phyloP scores from a whole-genome alignment of 768 basidiomycete species.

The Scleroderma bovista region DNA sequence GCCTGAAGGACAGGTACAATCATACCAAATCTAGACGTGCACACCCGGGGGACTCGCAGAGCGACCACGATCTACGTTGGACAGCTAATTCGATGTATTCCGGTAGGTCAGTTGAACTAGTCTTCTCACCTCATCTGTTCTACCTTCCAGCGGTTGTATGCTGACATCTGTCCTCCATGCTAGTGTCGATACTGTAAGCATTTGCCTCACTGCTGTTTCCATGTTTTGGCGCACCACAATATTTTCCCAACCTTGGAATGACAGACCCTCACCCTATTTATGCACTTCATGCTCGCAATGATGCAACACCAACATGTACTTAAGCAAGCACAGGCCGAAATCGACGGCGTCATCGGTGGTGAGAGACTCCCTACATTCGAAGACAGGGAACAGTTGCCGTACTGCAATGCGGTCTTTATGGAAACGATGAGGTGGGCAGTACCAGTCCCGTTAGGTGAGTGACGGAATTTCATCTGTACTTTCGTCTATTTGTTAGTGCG shows the following conservation, averaged over 20 bases:
- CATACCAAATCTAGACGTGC: neutral
- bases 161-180: constrained; percentile 19
- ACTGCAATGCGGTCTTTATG: constrained; percentile 49
- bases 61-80: constrained; percentile 71
- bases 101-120: constrained; percentile 20
- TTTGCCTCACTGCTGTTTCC: neutral
- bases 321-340: constrained; percentile 55
- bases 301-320: constrained; percentile 52
- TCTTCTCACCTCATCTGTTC: neutral
- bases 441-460: constrained; percentile 53
- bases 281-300: constrained; percentile 66
- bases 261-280: constrained; percentile 45
- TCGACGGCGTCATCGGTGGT: constrained; percentile 44
- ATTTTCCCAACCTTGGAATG: neutral
- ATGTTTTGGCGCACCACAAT: neutral
- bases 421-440: constrained; percentile 54
- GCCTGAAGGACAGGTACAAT: neutral
- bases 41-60: constrained; percentile 19
- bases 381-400: constrained; percentile 54
- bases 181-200: constrained; percentile 60
- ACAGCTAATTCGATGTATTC: constrained; percentile 81
- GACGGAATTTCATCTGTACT: neutral
- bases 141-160: too few relatives aligned
- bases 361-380: constrained; percentile 53
- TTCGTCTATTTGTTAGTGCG: neutral